phyloP scores from a whole-genome alignment of 2,329 filamentous ascomycete genomes.

The Didymella keratinophila region DNA sequence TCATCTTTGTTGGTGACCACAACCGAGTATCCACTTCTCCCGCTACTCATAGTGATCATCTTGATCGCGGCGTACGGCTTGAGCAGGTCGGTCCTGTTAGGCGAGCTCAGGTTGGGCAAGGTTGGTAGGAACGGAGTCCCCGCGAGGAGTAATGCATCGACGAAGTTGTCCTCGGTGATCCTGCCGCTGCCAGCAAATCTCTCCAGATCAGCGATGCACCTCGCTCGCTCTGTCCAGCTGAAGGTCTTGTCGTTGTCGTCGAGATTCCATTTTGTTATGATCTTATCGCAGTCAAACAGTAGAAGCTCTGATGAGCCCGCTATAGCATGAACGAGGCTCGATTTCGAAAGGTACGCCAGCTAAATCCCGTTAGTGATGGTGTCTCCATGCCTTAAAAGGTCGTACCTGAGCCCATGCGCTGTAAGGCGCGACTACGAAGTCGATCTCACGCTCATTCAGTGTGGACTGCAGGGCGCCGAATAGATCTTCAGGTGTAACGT shows the following conservation, averaged over 20 bases:
- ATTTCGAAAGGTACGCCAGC: conserved; percentile 80
- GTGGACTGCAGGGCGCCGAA: conserved; percentile 80
- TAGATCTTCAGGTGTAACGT: conserved; percentile 69
- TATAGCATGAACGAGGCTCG: conserved; percentile 70
- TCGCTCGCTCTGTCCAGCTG: conserved; percentile 69
- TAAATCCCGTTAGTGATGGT: conserved; percentile 49
- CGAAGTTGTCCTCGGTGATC: conserved; percentile 75
- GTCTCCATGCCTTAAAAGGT: neutral
- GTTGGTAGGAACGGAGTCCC: conserved; percentile 81
- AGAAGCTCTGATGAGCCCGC: conserved; percentile 87
- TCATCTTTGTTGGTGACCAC: conserved; percentile 84
- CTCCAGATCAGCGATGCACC: conserved; percentile 72
- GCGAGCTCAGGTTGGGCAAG: conserved; percentile 77
- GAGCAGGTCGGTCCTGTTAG: conserved; percentile 61
- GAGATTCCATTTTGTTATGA: conserved; percentile 74
- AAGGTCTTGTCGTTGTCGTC: conserved; percentile 70
- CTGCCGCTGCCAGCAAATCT: conserved; percentile 48
- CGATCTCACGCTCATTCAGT: conserved; percentile 71
- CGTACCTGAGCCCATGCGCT: conserved; percentile 84
- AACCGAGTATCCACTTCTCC: conserved; percentile 73
- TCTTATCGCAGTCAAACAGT: conserved; percentile 81
- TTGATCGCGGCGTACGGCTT: conserved; percentile 80
- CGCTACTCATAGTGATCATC: conserved; percentile 69
- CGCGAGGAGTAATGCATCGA: conserved; percentile 82
- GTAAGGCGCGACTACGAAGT: conserved; percentile 86